Percentiles rank a stretch among this genome's conserved stretches.
phyloP scores from a whole-genome alignment of 2,329 filamentous ascomycete genomes.

The Ploettnerulaceae sp. region DNA sequence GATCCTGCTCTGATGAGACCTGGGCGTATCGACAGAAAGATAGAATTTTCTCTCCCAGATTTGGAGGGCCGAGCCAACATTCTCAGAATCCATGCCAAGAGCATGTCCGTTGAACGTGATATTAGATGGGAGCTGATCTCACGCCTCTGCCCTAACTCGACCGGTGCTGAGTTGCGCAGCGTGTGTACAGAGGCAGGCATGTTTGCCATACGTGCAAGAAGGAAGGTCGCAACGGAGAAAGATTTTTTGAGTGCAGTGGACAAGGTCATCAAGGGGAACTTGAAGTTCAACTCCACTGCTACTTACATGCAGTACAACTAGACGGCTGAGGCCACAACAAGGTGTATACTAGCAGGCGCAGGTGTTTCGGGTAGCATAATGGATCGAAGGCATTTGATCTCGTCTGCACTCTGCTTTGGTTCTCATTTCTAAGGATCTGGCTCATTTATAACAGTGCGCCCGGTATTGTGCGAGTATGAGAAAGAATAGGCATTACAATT shows the following conservation, averaged over 20 bases:
- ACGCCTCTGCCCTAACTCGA: constrained; percentile 92
- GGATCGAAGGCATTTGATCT: constrained; percentile 14
- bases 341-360: constrained; percentile 33
- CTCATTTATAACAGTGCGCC: too few relatives aligned
- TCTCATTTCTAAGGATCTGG: background rate
- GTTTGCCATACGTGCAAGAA: constrained; percentile 90
- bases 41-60: constrained; percentile 95
- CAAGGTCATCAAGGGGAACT: constrained; percentile 98
- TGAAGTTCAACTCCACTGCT: constrained; percentile 99
- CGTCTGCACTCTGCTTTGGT: constrained; percentile 2
- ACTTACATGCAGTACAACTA: constrained; percentile 99
- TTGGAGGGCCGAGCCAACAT: constrained; percentile 97
- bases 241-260: constrained; percentile 97
- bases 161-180: constrained; percentile 90
- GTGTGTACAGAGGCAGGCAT: constrained; percentile 98
- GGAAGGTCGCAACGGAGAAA: constrained; percentile 98
- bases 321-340: constrained; percentile 20
- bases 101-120: constrained; percentile 97
- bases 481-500: background rate
- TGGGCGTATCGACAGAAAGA: constrained; percentile 96
- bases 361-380: constrained; percentile 32
- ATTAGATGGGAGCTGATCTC: constrained; percentile 99
- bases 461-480: too few relatives aligned
- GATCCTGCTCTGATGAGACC: constrained; percentile 97
- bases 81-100: constrained; percentile 96